Base-by-base conservation (phyloP, 148 eudicot species). In the Rhododendron griersonianum region DNA sequence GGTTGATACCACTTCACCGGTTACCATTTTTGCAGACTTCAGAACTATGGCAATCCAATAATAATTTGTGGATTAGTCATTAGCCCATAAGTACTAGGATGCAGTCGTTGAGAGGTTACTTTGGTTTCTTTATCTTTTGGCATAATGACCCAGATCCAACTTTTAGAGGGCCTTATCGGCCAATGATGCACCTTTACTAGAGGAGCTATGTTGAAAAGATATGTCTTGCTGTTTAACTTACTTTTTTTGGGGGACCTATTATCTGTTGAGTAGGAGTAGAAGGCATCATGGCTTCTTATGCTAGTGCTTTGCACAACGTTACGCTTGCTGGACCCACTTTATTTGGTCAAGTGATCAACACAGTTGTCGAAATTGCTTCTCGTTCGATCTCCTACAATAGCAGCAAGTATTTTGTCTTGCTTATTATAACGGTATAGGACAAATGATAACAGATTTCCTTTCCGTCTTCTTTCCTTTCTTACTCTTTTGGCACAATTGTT, bases 261-360 rank as follows among this genome's bases (percentile, higher is more conserved):
- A 67, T 67, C 14, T 67, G 25, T 67, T n/a, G 33, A 9, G 74
- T 67, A 86, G 98, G 99, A 55, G 90, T 96, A n/a, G 95, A 92
- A 90, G 99, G 99, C 83, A 95, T 95, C 28, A 96, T 96, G 99
- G 91, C 91, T 82, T 91, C 98, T 73, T 96, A 96, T 91, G 80
- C 91, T 41, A 85, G 85, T 80, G 93, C 98, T 67, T 88, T 96
- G 69, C 94, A 86, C n/a, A 94, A 74, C 57, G 90, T 96, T 45
- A 23, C 90, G 30, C 30, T 30, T 30, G 30, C 30, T 30, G 30
- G 30, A 30, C 30, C 30, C 30, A 30, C 30, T 30, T 30, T 30
- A 30, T 30, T 30, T 30, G 30, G 30, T 30, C 30, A 30, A 30
- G 30, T 30, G 30, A 30, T 30, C 30, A 30, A 30, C 30, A 30